Percentiles rank a stretch among this genome's conserved stretches.
Evolutionary conservation across 148 eudicot genomes (phyloP).

Genomic region (Spergularia marina): DNA sequence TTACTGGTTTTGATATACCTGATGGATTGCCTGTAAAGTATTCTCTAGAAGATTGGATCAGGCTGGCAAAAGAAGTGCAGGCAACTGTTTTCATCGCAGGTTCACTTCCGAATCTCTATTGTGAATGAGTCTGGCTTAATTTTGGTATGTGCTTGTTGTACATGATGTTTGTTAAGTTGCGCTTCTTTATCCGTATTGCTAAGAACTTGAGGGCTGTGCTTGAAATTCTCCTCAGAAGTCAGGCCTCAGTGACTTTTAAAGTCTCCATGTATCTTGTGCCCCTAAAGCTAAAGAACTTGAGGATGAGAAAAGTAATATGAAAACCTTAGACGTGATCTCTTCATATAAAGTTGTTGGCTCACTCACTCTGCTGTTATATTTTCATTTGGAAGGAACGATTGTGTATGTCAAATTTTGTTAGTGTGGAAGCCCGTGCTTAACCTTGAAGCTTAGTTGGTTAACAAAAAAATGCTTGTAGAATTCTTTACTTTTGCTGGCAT

Average conservation of each 20-base stretch:
- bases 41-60: slow-evolving; percentile 66
- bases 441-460: too few relatives aligned
- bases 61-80: slow-evolving; percentile 59
- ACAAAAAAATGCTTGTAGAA: too few relatives aligned
- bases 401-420: too few relatives aligned
- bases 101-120: slow-evolving; percentile 20
- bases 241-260: background rate
- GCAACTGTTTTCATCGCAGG: slow-evolving; percentile 97
- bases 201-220: background rate
- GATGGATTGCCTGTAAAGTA: slow-evolving; percentile 62
- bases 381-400: too few relatives aligned
- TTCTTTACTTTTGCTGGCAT: too few relatives aligned
- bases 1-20: slow-evolving; percentile 76
- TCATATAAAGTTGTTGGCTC: too few relatives aligned
- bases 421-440: too few relatives aligned
- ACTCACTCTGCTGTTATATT: too few relatives aligned
- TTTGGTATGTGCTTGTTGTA: background rate
- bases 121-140: background rate
- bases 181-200: background rate
- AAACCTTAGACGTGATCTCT: too few relatives aligned
- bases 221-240: background rate
- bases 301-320: background rate
- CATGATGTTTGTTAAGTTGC: background rate
- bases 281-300: background rate
- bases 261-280: background rate